Evolutionary conservation across 495 filamentous ascomycete species (phyloP), one percentile per base, ranked within the genome.

Genomic region (Gamarada debralockiae): DNA sequence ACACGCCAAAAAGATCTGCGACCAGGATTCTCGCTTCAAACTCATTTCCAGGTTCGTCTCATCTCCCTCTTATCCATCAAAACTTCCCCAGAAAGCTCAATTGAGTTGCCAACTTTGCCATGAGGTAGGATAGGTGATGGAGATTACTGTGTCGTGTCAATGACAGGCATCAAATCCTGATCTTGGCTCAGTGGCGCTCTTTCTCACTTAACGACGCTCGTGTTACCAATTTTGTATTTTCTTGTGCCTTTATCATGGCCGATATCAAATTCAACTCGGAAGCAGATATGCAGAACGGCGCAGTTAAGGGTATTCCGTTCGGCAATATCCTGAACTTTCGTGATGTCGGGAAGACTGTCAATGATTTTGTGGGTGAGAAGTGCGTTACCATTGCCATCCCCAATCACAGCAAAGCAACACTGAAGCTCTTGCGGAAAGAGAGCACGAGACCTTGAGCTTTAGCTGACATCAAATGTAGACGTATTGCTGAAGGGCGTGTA

Each of bases 261-360:
- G 29, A 29, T 8, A 10, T 18, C 20, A 40, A 41, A 20, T 0
- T 10, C 3, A n/a, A 9, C 7, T 4, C 15, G 6, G 20, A n/a
- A 9, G 38, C 13, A 31, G 21, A 41, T 29, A 12, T 29, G 24
- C 23, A 33, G 64, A 64, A 47, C 58, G n/a, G 20, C 15, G 17
- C 34, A 5, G 20, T 23, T 8, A 48, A 24, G 23, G 22, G 47
- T 24, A 10, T 3, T 10, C 43, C 63, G 0, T 83, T 91, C 55
- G 74, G 86, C 46, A 82, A 75, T 36, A 80, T 92, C 54, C 72
- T 87, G 65, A 93, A 95, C 64, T 92, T 95, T 67, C 82, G 90
- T 31, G 90, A 95, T 75, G 85, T 93, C 50, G 90, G 84, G n/a
- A 70, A 74, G 49, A 82, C 81, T 12, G 72, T 92, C 51, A 93